Evolutionary conservation across 371 early-diverging fungal species (phyloP), one percentile per base, ranked within the genome.

Genomic region (Apophysomyces elegans): DNA sequence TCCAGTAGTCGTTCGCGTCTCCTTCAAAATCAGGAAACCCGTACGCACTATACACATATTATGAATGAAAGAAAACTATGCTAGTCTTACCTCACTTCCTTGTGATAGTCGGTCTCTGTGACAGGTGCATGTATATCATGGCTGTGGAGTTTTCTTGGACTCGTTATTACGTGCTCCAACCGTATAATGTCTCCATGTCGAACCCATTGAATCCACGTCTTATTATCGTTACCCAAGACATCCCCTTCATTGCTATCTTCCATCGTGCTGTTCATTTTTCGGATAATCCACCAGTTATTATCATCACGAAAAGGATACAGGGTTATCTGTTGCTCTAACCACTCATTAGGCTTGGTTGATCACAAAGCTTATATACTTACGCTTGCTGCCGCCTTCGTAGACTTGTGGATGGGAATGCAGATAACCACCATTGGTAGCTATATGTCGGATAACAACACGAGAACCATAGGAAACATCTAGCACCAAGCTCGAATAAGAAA

Each of bases 281-380:
- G 74, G 60, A 94, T 82, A 7, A 79, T 77, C 96, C 96, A 99
- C 64, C 87, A 66, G 74, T 97, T 97, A 81, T 98, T 98, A 32
- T 75, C 74, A 72, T 98, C 97, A 26, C 87, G 85, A 77, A 94
- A 94, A 14, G 93, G 91, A 77, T 99, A 99, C 6, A 94, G 85
- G 1, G 98, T 98, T 11, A 99, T 85, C 80, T 99, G 98, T 87
- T 98, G 99, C 63, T 97, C 88, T 88, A 58, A 64, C 32, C 3
- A 26, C 32, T 26, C 32, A 26, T 26, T 35, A 37, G 50, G 44
- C 58, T 38, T 38, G 37, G 39, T 57, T 54, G 21, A 46, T 35
- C n/a, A 37, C 61, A 60, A 46, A 64, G 56, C 6, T 45, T 39
- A 18, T 18, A 8, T 32, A 64, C 81, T 71, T 81, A 88, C 88